Evolutionary conservation across 2,329 filamentous ascomycete species (phyloP), one percentile per base, ranked within the genome.

Genomic region (Neoarthrinium moseri): DNA sequence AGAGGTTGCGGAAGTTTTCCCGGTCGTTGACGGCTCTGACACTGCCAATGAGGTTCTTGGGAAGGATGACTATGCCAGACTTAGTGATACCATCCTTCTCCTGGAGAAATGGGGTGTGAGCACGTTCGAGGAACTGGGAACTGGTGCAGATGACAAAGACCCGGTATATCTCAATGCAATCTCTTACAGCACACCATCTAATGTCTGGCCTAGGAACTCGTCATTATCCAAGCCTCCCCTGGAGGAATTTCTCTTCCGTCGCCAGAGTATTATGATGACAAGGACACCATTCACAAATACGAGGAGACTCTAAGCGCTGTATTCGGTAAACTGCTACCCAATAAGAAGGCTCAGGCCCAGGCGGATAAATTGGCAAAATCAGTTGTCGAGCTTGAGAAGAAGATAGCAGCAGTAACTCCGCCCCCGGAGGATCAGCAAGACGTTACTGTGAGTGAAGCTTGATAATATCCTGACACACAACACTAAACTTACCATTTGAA

Each of bases 221-320:
- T 63, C 22, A 64, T 71, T 29, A 56, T 72, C 21, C 60, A 63
- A 45, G 62, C 69, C 6, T 60, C 68, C 73, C 51, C 77, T 64
- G 58, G 68, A 66, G 53, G 69, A 58, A 49, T 84, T 49, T 80
- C 81, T n/a, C 71, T 86, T 6, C 81, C 81, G 1, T 77, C 80
- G 3, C 80, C 81, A 54, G 74, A 83, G 54, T 79, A 81, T 50
- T 86, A 84, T 54, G 68, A 76, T 24, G 75, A 83, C 50, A 69
- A 73, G 23, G 62, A 75, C 39, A 67, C 80, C 33, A 59, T 84
- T 39, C 61, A 65, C 17, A 68, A 73, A 24, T 86, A 85, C 56
- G 69, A 71, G 51, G 58, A 58, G 4, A 64, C 66, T 3, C 69
- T 81, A 46, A 59, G 59, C 29, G 57, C 66, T 23, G 67, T 74